Base-by-base conservation (phyloP, 2,329 filamentous ascomycete genomes). In the Penicillium sp. region DNA sequence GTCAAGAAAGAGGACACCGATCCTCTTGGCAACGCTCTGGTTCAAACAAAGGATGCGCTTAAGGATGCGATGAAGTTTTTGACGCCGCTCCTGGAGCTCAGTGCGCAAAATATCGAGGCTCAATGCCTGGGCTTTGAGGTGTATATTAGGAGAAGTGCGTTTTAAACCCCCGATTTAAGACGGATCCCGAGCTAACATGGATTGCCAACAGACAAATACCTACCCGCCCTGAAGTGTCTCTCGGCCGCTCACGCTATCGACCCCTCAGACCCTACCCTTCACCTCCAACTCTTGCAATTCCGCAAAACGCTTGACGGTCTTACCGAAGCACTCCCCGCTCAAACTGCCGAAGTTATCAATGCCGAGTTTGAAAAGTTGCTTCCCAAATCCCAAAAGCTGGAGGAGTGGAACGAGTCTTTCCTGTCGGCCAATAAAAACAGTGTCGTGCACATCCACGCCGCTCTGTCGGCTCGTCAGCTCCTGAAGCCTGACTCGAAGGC, bases 111-210 rank as follows among this genome's bases (percentile, higher is more conserved):
- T 69, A 84, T 96, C 44, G 86, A 94, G 58, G 90, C 85, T 19
- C 94, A 99, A 75, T 82, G 87, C 61, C 85, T 88, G 48, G 94
- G 92, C 5, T 97, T 97, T 66, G 92, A 97, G 76, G 88, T 99
- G 16, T 92, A 91, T 70, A 81, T 95, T 55, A 83, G 92, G 68
- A 83, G 88, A 78, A 87, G 92, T 96, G 84, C 81, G 87, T 69
- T 47, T 31, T 33, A 13, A 19, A 7, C 5, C n/a, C 23, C 14
- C 14, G 2, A 26, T 18, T 28, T n/a, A 26, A 11, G 3, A 16
- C 14, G 34, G 3, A 16, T 18, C 19, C 10, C 5, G 5, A 16
- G 61, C 55, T 55, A 52, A 59, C 60, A 74, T 69, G 75, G 48
- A 18, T 11, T 16, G 2, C 36, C 10, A 29, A 56, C 66, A 93